Evolutionary conservation across 1,284 basidiomycete genomes (phyloP), one percentile per base, ranked within the genome.

Genomic region (Irpex sp.): DNA sequence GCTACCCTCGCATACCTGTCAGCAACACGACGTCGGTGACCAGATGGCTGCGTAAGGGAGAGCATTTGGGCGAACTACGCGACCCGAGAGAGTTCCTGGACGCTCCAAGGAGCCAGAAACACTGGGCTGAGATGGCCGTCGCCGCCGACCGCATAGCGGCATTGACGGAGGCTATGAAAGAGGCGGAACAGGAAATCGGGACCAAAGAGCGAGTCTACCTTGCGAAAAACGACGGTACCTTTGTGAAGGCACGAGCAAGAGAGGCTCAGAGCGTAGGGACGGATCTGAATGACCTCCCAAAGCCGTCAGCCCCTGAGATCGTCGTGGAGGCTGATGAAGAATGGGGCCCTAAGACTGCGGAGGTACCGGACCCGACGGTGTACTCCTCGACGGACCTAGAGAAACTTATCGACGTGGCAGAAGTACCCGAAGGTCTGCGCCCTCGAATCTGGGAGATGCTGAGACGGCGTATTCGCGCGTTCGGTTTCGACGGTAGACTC

Each of bases 341-440:
- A 2, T 59, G 57, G 44, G 62, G 62, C 9, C 62, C 62, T 2
- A 63, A 63, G 26, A 60, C 58, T 26, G 58, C 62, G 9, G 62
- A 59, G 40, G 21, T 40, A 9, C 13, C 58, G 8, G 58, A 59
- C 34, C 13, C 48, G 5, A 44, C 15, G 4, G 49, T 34, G 2
- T 52, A 44, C 7, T 6, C 44, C 13, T 63, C 62, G 8, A 21
- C 31, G 19, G 34, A 54, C 5, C 37, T 63, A n/a, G 62, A 59
- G 31, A 21, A 49, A 37, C 44, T 63, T 15, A 36, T 63, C 19
- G 62, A 63, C 49, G 54, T 63, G 6, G 58, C 59, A 3, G 59
- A 63, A 34, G 37, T 55, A 15, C 62, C 62, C 9, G 44, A 51
- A 17, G 11, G 36, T 1, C 19, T 57, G 26, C 6, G 31, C 5